Percentiles rank a stretch among this genome's conserved stretches.
phyloP scores from a whole-genome alignment of 306 rosid genomes.

The Benincasa hispida region DNA sequence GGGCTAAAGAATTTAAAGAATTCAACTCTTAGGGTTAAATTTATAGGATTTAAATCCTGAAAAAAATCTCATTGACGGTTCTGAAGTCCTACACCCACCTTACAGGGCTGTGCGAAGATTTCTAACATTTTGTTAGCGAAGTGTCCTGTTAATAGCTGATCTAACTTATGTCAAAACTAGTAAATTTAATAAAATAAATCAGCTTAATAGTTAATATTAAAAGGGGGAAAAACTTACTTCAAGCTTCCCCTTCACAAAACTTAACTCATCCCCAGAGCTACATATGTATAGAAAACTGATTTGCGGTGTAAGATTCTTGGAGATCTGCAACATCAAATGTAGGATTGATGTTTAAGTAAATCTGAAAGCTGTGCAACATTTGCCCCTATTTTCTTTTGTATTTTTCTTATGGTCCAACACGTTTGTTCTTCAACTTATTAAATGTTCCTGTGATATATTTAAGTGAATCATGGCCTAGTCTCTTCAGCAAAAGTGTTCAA shows the following conservation, averaged over 20 bases:
- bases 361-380: too few species aligned
- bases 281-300: not conserved
- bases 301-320: not conserved
- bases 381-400: not conserved
- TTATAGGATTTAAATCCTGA: not conserved
- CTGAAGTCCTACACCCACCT: not conserved
- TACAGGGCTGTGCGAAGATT: not conserved
- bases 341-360: too few species aligned
- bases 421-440: not conserved
- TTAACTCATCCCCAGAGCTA: not conserved
- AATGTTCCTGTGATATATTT: not conserved
- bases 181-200: not conserved
- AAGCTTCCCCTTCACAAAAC: not conserved
- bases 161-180: not conserved
- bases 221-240: not conserved
- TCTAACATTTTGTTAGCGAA: not conserved
- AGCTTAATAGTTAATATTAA: not conserved
- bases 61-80: not conserved
- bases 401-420: not conserved
- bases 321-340: not conserved
- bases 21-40: not conserved
- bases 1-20: not conserved
- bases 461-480: not conserved
- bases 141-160: not conserved
- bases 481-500: not conserved